phyloP scores from a whole-genome alignment of 106 monocot species.

The Phalaenopsis equestris region DNA sequence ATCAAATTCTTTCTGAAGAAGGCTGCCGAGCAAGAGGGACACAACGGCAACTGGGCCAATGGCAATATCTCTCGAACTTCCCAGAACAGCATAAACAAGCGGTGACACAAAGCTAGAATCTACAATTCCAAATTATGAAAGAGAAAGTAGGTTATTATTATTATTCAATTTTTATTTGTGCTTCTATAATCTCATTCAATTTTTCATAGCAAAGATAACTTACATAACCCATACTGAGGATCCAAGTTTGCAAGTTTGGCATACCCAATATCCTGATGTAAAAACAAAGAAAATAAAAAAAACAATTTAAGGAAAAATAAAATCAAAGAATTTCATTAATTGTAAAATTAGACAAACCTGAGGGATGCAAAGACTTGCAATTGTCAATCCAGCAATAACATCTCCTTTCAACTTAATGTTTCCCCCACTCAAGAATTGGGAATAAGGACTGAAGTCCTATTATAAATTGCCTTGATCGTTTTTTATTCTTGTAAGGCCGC shows the following conservation, averaged over 20 bases:
- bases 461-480: constrained; percentile 42
- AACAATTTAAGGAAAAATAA: not conserved
- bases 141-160: no score
- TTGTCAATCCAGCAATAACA: constrained; percentile 80
- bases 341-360: constrained; percentile 37
- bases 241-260: constrained; percentile 25
- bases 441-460: constrained; percentile 61
- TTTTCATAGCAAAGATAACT: constrained; percentile 1
- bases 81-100: constrained; percentile 77
- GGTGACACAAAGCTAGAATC: constrained; percentile 91
- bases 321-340: not conserved
- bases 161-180: no score
- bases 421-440: constrained; percentile 73
- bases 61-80: constrained; percentile 88
- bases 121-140: constrained; percentile 7
- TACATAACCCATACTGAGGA: constrained; percentile 26
- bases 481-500: constrained; percentile 61
- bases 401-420: constrained; percentile 64
- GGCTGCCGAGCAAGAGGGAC: constrained; percentile 71
- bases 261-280: constrained; percentile 18
- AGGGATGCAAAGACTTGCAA: constrained; percentile 93
- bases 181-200: not conserved
- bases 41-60: constrained; percentile 94
- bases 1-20: constrained; percentile 60
- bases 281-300: no score